These are phyloP conservation scores for Lineolata rhizophorae DNA, from an alignment of 495 filamentous ascomycete genomes.

Conservation along the genomic window DNA sequence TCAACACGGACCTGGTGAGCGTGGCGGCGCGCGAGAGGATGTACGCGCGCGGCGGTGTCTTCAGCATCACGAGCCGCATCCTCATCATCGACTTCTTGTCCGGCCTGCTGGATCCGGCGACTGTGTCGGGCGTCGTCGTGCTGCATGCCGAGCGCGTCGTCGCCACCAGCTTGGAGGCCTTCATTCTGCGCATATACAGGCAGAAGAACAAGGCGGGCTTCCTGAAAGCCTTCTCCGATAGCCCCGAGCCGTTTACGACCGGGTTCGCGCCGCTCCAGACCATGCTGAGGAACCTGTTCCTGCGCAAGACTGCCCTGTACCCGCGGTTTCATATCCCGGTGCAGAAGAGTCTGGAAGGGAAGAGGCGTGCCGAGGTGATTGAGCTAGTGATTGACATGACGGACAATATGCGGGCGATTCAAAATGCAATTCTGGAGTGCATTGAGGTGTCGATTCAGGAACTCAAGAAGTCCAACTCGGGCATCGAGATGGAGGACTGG, in stretches of 20 bases:
- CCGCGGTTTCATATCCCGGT: constrained; percentile 88
- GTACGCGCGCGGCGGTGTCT: constrained; percentile 72
- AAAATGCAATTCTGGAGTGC: constrained; percentile 86
- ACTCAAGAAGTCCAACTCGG: constrained; percentile 69
- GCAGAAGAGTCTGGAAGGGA: constrained; percentile 69
- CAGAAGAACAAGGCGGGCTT: constrained; percentile 87
- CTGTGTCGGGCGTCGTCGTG: constrained; percentile 69
- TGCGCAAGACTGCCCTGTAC: constrained; percentile 76
- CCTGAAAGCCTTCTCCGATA: constrained; percentile 90
- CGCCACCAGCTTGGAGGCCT: constrained; percentile 81
- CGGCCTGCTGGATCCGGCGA: constrained; percentile 57
- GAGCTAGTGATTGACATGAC: constrained; percentile 96
- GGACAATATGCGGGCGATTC: constrained; percentile 76
- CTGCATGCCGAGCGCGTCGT: constrained; percentile 74
- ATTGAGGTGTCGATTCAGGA: constrained; percentile 87
- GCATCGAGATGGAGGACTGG: constrained; percentile 94
- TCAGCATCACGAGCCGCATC: constrained; percentile 92
- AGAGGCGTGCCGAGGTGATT: constrained; percentile 86
- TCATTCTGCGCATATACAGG: constrained; percentile 81
- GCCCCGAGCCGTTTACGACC: constrained; percentile 72
- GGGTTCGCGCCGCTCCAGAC: constrained; percentile 77
- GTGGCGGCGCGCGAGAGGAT: constrained; percentile 72
- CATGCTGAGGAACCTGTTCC: constrained; percentile 84
- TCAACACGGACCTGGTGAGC: constrained; percentile 85
- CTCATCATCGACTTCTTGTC: constrained; percentile 82